Evolutionary conservation across 1,139 yeast genomes (phyloP), one percentile per base, ranked within the genome.

Genomic region (Hyphopichia pseudoburtonii): DNA sequence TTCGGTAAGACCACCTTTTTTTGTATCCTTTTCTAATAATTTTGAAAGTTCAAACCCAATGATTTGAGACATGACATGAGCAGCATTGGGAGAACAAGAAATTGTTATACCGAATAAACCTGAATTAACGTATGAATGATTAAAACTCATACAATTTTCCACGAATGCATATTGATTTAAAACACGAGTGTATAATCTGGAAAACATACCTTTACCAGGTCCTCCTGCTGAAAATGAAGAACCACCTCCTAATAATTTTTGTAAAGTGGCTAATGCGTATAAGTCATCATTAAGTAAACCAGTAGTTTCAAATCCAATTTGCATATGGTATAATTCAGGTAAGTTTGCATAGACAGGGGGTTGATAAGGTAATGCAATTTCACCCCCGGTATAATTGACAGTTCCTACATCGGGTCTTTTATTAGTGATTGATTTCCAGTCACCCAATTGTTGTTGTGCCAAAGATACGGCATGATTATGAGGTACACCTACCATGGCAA

Each of bases 121-220:
- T 18, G 90, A 82, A 53, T 89, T 96, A 2, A 87, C 74, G 64
- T 88, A 92, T 15, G 95, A 82, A 60, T 90, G 96, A 60, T 90
- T 89, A 65, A 89, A 89, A 17, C 95, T 78, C 51, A 81, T 72
- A 58, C 97, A 89, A 52, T 86, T 85, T 56, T 92, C 98, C 40
- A 92, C 82, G 60, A 86, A 90, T 30, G 95, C 95, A 57, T 86
- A 87, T 57, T 86, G 92, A 64, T 92, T 92, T 55, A 92, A 72
- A 2, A 92, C 96, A 50, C 90, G 79, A 0, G 96, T 88, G 66
- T 89, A 92, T 22, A 94, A 77, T 42, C 98, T 75, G 2, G 97
- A 87, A 60, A 89, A 94, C 97, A 92, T 90, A 5, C 99, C 99
- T 63, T 92, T 92, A 38, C 99, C 99, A n/a, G 99, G 99, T 0